phyloP scores from a whole-genome alignment of 2,329 filamentous ascomycete genomes.

The Cercospora berteroae region DNA sequence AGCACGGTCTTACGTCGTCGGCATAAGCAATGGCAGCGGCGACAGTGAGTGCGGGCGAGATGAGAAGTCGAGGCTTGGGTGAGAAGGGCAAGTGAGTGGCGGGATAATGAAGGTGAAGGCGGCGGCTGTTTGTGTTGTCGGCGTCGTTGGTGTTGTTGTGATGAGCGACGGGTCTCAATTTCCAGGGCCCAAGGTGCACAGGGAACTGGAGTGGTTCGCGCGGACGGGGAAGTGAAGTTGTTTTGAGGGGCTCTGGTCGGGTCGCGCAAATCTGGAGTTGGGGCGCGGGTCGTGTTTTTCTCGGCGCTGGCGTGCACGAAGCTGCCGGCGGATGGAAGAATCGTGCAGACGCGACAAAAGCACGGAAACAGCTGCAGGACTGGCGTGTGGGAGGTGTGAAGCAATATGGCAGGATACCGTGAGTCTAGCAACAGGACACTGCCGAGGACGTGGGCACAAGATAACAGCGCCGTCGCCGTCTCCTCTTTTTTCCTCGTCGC shows the following conservation, averaged over 20 bases:
- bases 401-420: neutral
- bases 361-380: neutral
- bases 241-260: neutral
- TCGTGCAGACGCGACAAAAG: neutral
- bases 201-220: neutral
- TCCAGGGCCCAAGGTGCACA: neutral
- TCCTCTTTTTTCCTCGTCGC: neutral
- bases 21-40: conserved; percentile 8
- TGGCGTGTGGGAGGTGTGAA: neutral
- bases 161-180: neutral
- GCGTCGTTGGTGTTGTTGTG: neutral
- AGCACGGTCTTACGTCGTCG: neutral
- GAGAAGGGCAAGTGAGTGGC: conserved; percentile 4
- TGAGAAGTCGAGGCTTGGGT: neutral
- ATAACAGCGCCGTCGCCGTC: neutral
- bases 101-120: neutral
- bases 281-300: neutral
- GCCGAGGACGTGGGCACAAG: neutral
- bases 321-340: neutral
- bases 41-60: neutral
- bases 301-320: neutral
- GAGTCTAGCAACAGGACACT: neutral
- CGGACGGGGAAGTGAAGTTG: neutral
- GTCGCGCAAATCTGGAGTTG: neutral
- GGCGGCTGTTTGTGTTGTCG: neutral